These are phyloP conservation scores for Quercus gilva DNA, from an alignment of 306 rosid species.

Conservation along the genomic window DNA sequence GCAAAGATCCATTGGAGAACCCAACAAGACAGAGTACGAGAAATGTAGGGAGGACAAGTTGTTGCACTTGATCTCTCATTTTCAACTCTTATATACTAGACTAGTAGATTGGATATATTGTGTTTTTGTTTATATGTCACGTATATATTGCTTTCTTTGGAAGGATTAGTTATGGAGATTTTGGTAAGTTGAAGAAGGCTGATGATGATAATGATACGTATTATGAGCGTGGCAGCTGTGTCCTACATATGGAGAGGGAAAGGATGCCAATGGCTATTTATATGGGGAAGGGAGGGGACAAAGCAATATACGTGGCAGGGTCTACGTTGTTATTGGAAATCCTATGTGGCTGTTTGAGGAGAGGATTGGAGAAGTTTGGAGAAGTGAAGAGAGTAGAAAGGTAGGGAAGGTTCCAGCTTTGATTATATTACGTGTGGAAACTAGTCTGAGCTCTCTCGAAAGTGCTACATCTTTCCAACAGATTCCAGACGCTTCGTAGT, in stretches of 20 bases:
- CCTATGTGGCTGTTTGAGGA: not conserved
- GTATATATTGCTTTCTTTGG: not conserved
- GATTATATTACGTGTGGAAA: not conserved
- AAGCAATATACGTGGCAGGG: not conserved
- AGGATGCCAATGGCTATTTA: not conserved
- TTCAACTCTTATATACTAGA: not conserved
- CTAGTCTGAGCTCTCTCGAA: not conserved
- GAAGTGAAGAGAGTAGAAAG: slow-evolving; percentile 4
- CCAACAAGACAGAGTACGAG: slow-evolving; percentile 21
- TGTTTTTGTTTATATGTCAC: too few relatives aligned
- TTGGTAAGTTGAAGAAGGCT: not conserved
- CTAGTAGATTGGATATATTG: too few relatives aligned
- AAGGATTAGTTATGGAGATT: not conserved
- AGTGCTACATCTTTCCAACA: slow-evolving; percentile 26
- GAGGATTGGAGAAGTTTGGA: not conserved
- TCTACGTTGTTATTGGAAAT: too few relatives aligned
- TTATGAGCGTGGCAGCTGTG: not conserved
- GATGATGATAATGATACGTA: not conserved
- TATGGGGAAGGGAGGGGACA: not conserved
- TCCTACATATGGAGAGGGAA: not conserved
- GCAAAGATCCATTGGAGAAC: slow-evolving; percentile 41
- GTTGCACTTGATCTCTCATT: slow-evolving; percentile 30
- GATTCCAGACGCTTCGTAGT: slow-evolving; percentile 36
- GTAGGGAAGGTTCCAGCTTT: slow-evolving; percentile 32
- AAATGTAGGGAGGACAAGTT: slow-evolving; percentile 10